A percentile compares a stretch with the other conserved stretches of the same genome.
Conservation (phyloP, 148 eudicot species). For the Chenopodium formosanum region DNA sequence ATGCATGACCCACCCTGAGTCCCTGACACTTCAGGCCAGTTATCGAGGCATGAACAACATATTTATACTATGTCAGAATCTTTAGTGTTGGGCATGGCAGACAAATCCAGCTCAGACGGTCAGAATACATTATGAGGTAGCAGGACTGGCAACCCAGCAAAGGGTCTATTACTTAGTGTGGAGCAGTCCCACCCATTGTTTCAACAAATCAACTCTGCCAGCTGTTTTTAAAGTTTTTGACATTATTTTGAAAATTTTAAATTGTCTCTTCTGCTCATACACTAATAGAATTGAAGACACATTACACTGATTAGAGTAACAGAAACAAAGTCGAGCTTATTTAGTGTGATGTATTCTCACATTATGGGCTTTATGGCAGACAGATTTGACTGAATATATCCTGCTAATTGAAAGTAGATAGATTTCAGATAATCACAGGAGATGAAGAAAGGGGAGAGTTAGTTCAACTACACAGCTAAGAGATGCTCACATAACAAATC, state of each 20-base stretch:
- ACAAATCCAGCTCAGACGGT: neutral
- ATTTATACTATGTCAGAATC: neutral
- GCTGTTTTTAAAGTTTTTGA: neutral
- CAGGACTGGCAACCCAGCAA: neutral
- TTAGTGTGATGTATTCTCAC: neutral
- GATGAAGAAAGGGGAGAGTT: neutral
- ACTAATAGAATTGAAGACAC: neutral
- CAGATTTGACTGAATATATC: neutral
- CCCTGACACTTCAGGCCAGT: neutral
- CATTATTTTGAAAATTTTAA: neutral
- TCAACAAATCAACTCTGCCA: neutral
- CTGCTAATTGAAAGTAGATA: neutral
- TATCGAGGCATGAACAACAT: neutral
- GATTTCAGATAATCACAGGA: neutral
- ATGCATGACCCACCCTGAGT: neutral
- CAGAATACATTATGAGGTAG: neutral
- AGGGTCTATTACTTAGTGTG: neutral
- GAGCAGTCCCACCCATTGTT: neutral
- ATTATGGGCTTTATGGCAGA: neutral
- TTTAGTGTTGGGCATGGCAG: neutral
- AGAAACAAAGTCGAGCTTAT: neutral
- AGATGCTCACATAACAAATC: neutral
- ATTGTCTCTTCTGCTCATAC: neutral
- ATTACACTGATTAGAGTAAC: neutral
- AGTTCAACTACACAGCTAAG: neutral